Evolutionary conservation across 1,284 basidiomycete species (phyloP), one percentile per base, ranked within the genome.

Genomic region (Cutaneotrichosporon daszewskae): DNA sequence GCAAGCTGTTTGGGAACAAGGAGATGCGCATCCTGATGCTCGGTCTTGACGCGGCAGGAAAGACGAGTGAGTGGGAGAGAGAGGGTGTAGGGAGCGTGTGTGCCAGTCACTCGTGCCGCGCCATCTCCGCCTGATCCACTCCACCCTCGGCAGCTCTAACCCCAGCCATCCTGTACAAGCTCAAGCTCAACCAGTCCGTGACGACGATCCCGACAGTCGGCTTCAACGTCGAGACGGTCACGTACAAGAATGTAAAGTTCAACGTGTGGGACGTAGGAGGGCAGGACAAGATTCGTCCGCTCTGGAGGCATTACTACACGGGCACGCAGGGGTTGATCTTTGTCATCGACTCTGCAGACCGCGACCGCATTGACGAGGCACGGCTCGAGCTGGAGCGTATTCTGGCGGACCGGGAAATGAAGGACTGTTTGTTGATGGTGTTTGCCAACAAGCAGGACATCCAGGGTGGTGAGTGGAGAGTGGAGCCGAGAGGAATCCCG

Each of bases 251-350:
- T 63, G 92, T 99, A 66, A 95, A 94, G 68, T 99, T 99, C 79
- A 98, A 96, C 62, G 95, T 99, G 19, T 99, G 95, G 95, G 95
- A 99, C 71, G 95, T 99, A 46, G 95, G 95, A 69, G 95, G 92
- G 24, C 92, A 97, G 74, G 92, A 96, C 76, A 96, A 96, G 79
- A 96, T 96, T 64, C 80, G 95, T 53, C 95, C 95, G 34, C 77
- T 98, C 41, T 99, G 94, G 94, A 80, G 95, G 72, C 94, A 97
- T 35, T 51, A 97, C 83, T 97, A 78, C 66, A 79, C 77, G 6
- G 77, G 76, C 27, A 76, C 71, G 22, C 71, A 71, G 59, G 80
- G 79, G 22, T 69, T 82, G 37, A 78, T 82, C 54, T 81, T 80
- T 53, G 79, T 81, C 23, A 79, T 81, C 39, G 79, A 82, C 61